Evolutionary conservation across 768 basidiomycete genomes (phyloP), one percentile per base, ranked within the genome.

Genomic region (Termitomyces sp.): DNA sequence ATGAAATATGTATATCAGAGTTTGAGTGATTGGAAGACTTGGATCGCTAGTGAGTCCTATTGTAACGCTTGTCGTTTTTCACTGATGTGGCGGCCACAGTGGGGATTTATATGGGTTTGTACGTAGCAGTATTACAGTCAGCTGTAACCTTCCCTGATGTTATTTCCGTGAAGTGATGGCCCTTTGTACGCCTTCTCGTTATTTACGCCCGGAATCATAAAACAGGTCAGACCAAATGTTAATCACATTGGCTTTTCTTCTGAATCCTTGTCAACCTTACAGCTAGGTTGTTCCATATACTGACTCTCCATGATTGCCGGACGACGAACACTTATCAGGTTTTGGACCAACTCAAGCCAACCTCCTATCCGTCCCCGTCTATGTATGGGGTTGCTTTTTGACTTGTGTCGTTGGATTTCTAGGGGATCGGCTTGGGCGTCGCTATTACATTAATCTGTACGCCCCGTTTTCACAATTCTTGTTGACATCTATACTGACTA

Each of bases 41-140:
- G 84, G 77, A 59, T 88, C 16, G 81, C 80, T 5, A 89, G 87
- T 88, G 66, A 63, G 83, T 59, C 16, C 4, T 47, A 38, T 30
- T 53, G 12, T 38, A 36, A 26, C 5, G 12, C 18, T n/a, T n/a
- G 44, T 38, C 10, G 10, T 56, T 28, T 26, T 13, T 32, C 16
- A 47, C 38, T 58, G 33, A 49, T 33, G 50, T 58, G 33, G 40
- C 32, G 20, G 16, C 35, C 35, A 59, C 41, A 87, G 87, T 87
- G 86, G 81, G 83, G 8, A 82, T 88, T 23, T 85, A 84, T 66
- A 84, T 85, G 82, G 87, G 87, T 54, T 86, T 85, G 83, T 88
- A 68, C 63, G 78, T 69, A 32, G 55, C 36, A 36, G 10, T 23
- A 50, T 43, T 9, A 23, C 18, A 8, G 13, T 50, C 20, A 20